Conservation (phyloP, 805 yeast species). For the Candida odintsovae region DNA sequence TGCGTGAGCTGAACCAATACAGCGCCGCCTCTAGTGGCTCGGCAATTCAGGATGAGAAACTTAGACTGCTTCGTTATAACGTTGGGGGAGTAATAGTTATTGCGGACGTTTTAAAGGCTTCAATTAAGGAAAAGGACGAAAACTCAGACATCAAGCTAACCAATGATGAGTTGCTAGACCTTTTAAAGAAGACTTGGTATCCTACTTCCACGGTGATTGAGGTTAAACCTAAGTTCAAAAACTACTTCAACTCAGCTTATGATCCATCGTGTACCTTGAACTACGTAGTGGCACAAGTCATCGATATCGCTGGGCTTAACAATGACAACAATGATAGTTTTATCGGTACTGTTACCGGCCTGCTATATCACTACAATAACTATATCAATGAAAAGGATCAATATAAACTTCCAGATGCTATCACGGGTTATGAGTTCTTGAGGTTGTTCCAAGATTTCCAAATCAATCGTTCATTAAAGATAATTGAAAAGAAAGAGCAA, state of each 20-base stretch:
- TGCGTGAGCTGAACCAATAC: slow-evolving; percentile 7
- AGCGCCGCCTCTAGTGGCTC: background rate
- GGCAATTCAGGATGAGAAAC: background rate
- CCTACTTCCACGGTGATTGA: background rate
- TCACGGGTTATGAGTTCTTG: slow-evolving; percentile 11
- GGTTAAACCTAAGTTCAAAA: background rate
- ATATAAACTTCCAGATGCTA: slow-evolving; percentile 1
- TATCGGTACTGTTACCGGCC: background rate
- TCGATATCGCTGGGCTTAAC: background rate
- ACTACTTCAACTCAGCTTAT: slow-evolving; percentile 11
- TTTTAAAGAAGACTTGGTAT: slow-evolving; percentile 6
- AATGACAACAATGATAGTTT: background rate
- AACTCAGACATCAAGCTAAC: slow-evolving; percentile 1
- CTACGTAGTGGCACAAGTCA: slow-evolving; percentile 11
- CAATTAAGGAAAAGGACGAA: background rate
- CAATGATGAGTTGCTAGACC: slow-evolving; percentile 3
- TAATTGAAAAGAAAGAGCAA: background rate
- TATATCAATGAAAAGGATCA: slow-evolving; percentile 2
- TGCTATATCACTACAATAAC: background rate
- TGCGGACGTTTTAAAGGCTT: slow-evolving; percentile 8
- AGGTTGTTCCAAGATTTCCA: background rate
- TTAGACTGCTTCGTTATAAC: slow-evolving; percentile 33
- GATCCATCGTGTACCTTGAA: slow-evolving; percentile 16
- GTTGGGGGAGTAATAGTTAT: slow-evolving; percentile 38
- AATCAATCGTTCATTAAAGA: background rate